A percentile compares a stretch with the other conserved stretches of the same genome.
phyloP scores from a whole-genome alignment of 2,329 filamentous ascomycete genomes.

The Pseudocercospora pini-densiflorae region DNA sequence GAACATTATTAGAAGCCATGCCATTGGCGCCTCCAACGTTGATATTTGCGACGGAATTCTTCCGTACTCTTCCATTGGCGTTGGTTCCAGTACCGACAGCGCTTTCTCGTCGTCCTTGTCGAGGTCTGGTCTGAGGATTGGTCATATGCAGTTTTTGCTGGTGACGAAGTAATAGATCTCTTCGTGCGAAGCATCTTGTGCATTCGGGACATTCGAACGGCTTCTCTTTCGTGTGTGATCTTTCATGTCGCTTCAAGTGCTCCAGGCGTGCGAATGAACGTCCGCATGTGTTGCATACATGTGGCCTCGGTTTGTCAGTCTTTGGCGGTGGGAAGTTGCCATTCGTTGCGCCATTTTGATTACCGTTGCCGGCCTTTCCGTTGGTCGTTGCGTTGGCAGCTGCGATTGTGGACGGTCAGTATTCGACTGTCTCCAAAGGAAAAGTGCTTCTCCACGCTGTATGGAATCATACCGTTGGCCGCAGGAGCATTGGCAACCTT shows the following conservation, averaged over 20 bases:
- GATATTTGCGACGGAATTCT: conserved; percentile 81
- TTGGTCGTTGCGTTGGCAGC: conserved; percentile 23
- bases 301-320: conserved; percentile 95
- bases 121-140: conserved; percentile 82
- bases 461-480: conserved; percentile 25
- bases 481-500: conserved; percentile 19
- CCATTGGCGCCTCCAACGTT: conserved; percentile 54
- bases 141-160: conserved; percentile 99
- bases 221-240: conserved; percentile 99
- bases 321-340: conserved; percentile 77
- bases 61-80: conserved; percentile 76
- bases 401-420: conserved; percentile 3
- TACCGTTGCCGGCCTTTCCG: conserved; percentile 2
- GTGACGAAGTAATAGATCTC: conserved; percentile 88
- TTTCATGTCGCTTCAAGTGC: conserved; percentile 95
- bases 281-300: conserved; percentile 88
- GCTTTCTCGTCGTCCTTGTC: conserved; percentile 84
- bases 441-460: background rate
- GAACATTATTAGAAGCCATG: conserved; percentile 63
- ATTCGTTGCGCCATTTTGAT: conserved; percentile 29
- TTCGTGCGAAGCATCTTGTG: conserved; percentile 88
- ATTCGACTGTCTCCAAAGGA: conserved; percentile 1
- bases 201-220: conserved; percentile 98
- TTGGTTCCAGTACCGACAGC: conserved; percentile 71
- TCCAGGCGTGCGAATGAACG: conserved; percentile 94